phyloP scores from a whole-genome alignment of 129 eudicot species.

The Silybum marianum region DNA sequence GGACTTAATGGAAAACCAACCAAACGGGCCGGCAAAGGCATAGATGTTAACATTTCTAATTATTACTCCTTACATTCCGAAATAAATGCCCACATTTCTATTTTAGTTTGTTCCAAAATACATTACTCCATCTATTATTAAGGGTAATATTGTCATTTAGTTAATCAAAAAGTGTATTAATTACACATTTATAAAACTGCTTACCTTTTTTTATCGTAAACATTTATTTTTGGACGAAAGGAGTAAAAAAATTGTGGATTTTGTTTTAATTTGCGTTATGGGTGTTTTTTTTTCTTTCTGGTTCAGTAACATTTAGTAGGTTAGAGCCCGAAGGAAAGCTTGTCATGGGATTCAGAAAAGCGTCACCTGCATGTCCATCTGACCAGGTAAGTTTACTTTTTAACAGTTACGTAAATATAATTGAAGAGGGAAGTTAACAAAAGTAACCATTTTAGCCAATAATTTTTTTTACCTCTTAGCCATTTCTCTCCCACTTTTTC shows the following conservation, averaged over 20 bases:
- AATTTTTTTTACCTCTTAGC: too few relatives aligned
- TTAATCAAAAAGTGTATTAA: not conserved
- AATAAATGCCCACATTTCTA: not conserved
- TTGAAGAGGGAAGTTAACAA: not conserved
- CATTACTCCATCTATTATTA: not conserved
- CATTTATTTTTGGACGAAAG: not conserved
- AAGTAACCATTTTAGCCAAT: too few relatives aligned
- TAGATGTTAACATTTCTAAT: not conserved
- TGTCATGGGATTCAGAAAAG: constrained; percentile 83
- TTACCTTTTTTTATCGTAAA: not conserved
- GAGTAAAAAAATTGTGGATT: not conserved
- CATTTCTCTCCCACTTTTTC: too few relatives aligned
- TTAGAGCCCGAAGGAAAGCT: constrained; percentile 86
- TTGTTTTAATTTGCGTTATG: not conserved
- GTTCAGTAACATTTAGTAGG: constrained; percentile 86
- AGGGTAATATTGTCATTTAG: not conserved
- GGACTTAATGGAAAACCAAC: too few relatives aligned
- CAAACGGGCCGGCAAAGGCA: not conserved
- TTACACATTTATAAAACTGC: not conserved
- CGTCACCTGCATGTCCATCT: constrained; percentile 40
- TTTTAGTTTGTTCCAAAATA: not conserved
- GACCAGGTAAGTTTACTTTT: constrained; percentile 48
- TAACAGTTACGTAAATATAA: not conserved
- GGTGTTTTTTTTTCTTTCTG: constrained; percentile 25
- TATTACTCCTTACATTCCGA: not conserved